Conservation (phyloP, 352 stramenopile genomes). For the Pythium catenulatum region DNA sequence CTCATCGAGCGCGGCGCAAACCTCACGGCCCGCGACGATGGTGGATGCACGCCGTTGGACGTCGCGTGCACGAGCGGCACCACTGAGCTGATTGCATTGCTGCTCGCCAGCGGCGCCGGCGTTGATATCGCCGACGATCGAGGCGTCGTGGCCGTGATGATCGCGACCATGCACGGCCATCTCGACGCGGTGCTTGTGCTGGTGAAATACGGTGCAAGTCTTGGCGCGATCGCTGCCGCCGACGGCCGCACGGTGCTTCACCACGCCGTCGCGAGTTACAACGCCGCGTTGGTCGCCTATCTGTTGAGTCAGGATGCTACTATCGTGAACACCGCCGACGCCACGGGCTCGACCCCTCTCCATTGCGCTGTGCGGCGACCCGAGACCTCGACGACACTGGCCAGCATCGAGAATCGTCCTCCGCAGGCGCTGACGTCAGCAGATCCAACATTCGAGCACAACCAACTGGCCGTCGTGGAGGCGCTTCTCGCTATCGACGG, state of each 20-base stretch:
- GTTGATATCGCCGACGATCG: background rate
- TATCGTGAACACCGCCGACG: conserved; percentile 1
- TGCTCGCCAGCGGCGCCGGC: background rate
- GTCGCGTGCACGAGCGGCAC: background rate
- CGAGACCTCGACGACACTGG: no score
- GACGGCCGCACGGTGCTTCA: background rate
- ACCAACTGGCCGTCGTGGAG: background rate
- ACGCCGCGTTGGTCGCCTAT: background rate
- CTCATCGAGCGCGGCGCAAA: conserved; percentile 7
- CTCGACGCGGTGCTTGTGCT: background rate
- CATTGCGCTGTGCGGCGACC: conserved; percentile 20
- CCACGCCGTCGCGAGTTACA: background rate
- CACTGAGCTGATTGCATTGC: background rate
- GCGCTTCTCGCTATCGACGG: background rate
- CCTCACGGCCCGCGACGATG: background rate
- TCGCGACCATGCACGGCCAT: background rate
- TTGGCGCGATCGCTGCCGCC: background rate
- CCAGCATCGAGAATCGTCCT: background rate
- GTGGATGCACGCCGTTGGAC: conserved; percentile 1
- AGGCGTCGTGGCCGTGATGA: background rate
- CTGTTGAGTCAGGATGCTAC: background rate
- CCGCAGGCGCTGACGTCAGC: no score
- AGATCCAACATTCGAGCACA: no score
- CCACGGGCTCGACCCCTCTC: background rate
- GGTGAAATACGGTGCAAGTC: background rate